Conservation (phyloP, 768 basidiomycete genomes). For the Tulasnella sp. region DNA sequence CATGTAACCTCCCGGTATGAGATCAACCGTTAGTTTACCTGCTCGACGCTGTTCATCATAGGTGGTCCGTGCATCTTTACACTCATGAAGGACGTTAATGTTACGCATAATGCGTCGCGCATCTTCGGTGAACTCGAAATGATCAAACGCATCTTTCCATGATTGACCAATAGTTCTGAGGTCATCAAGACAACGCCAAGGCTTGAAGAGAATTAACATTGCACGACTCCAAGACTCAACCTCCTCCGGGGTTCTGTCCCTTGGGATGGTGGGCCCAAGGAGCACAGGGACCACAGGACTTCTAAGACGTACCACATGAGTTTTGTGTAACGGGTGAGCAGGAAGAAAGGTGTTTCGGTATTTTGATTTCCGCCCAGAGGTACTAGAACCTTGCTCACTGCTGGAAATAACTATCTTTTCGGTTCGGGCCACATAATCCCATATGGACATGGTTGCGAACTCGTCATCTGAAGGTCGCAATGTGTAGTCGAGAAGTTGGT, state of each 20-base stretch:
- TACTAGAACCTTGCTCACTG: no score
- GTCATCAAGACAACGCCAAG: slow-evolving; percentile 45
- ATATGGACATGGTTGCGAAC: slow-evolving; percentile 36
- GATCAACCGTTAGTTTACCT: no score
- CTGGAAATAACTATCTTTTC: no score
- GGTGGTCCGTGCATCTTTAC: slow-evolving; percentile 43
- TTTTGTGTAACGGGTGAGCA: background rate
- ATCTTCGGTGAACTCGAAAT: slow-evolving; percentile 1
- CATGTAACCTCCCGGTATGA: no score
- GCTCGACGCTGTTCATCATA: no score
- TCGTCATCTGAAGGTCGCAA: background rate
- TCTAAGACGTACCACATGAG: background rate
- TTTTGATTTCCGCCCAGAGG: no score
- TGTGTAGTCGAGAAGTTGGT: background rate
- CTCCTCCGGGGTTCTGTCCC: slow-evolving; percentile 38
- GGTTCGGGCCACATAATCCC: slow-evolving; percentile 43
- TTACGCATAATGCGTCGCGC: slow-evolving; percentile 45
- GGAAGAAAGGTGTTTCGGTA: background rate
- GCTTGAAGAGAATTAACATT: slow-evolving; percentile 53
- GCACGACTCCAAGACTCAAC: slow-evolving; percentile 43
- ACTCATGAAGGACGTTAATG: slow-evolving; percentile 52
- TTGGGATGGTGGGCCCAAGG: slow-evolving; percentile 46
- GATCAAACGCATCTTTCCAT: slow-evolving; percentile 45
- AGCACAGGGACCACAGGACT: slow-evolving; percentile 43
- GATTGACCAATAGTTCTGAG: slow-evolving; percentile 37